These are phyloP conservation scores for Metschnikowia arizonensis DNA, from an alignment of 805 yeast genomes.

Conservation along the genomic window DNA sequence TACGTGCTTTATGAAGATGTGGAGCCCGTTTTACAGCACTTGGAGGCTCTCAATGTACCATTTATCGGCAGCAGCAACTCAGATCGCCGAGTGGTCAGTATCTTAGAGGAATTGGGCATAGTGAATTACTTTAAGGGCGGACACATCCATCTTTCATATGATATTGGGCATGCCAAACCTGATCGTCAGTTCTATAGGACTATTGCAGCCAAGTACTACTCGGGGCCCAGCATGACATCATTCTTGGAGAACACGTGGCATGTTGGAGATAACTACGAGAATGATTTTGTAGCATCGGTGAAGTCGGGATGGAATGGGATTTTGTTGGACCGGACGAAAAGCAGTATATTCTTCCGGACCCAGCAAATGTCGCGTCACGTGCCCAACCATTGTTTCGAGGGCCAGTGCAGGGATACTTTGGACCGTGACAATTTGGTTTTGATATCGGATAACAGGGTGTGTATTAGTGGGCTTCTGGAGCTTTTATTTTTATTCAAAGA, in stretches of 20 bases:
- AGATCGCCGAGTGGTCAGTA: slow-evolving; percentile 48
- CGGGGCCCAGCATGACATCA: slow-evolving; percentile 4
- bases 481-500: slow-evolving; percentile 11
- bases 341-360: slow-evolving; percentile 17
- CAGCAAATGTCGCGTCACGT: slow-evolving; percentile 3
- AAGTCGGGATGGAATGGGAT: slow-evolving; percentile 62
- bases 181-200: slow-evolving; percentile 37
- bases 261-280: slow-evolving; percentile 57
- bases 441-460: slow-evolving; percentile 34
- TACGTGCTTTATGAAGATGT: slow-evolving; percentile 55
- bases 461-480: slow-evolving; percentile 14
- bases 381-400: slow-evolving; percentile 17
- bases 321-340: slow-evolving; percentile 43
- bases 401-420: slow-evolving; percentile 9
- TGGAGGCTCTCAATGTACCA: slow-evolving; percentile 29
- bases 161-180: slow-evolving; percentile 54
- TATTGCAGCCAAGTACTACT: slow-evolving; percentile 7
- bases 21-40: slow-evolving; percentile 36
- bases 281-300: slow-evolving; percentile 51
- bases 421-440: slow-evolving; percentile 21
- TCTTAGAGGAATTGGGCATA: slow-evolving; percentile 47
- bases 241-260: slow-evolving; percentile 47
- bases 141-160: slow-evolving; percentile 51
- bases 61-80: slow-evolving; percentile 57
- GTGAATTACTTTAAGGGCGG: slow-evolving; percentile 34